A percentile compares a stretch with the other conserved stretches of the same genome.
phyloP scores from a whole-genome alignment of 169 alveolate genomes.

The Cryptosporidium bovis region DNA sequence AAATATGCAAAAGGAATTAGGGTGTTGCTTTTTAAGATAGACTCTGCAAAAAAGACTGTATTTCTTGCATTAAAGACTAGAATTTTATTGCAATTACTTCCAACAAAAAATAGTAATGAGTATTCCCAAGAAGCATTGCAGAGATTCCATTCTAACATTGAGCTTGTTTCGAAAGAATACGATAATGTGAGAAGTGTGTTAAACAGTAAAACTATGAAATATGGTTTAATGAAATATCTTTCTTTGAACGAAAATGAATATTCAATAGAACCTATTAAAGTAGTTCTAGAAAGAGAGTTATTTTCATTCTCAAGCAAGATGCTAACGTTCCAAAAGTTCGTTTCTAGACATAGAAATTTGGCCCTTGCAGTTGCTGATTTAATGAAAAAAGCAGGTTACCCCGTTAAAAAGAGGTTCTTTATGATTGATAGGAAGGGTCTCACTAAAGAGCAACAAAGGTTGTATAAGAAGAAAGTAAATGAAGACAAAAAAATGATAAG shows the following conservation, averaged over 20 bases:
- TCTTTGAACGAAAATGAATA: constrained; percentile 11
- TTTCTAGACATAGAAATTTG: constrained; percentile 36
- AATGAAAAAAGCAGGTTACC: constrained; percentile 67
- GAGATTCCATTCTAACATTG: constrained; percentile 2
- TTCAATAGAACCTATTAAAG: constrained; percentile 19
- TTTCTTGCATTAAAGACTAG: constrained; percentile 22
- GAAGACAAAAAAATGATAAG: constrained; percentile 8
- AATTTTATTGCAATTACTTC: constrained; percentile 38
- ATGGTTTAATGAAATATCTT: constrained; percentile 28
- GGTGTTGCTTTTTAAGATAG: constrained; percentile 14
- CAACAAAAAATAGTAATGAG: constrained; percentile 15
- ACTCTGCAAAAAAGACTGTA: constrained; percentile 31
- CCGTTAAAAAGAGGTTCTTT: constrained; percentile 28
- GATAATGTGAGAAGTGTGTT: not conserved
- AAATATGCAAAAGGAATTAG: constrained; percentile 17
- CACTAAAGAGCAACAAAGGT: constrained; percentile 46
- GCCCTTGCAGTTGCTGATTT: constrained; percentile 10
- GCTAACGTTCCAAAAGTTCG: constrained; percentile 59
- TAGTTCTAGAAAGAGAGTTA: constrained; percentile 7
- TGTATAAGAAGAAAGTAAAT: constrained; percentile 43
- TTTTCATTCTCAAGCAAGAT: not conserved
- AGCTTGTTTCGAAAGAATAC: constrained; percentile 40
- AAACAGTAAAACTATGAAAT: constrained; percentile 34
- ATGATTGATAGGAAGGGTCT: constrained; percentile 70
- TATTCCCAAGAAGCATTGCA: constrained; percentile 25